Evolutionary conservation across 164 flowering plant genomes (phyloP).

Genomic region (Malania oleifera): DNA sequence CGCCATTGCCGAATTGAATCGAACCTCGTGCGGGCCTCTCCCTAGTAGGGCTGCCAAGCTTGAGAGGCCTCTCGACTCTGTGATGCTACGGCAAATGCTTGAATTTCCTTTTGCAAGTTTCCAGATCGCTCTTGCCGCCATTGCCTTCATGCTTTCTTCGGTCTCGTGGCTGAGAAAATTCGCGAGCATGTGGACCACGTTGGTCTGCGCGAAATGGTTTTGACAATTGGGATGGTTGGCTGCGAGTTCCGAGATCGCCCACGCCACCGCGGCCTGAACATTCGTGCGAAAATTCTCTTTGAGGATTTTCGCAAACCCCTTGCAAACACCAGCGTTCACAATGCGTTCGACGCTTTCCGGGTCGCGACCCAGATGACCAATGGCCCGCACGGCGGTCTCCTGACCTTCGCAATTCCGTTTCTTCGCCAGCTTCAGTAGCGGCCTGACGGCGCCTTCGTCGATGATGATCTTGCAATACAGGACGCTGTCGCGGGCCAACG

Average conservation of each 20-base stretch:
- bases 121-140: constrained; percentile 81
- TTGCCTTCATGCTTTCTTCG: constrained; percentile 82
- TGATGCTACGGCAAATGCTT: constrained; percentile 56
- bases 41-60: constrained; percentile 74
- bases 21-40: constrained; percentile 63
- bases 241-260: constrained; percentile 79
- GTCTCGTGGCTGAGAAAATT: constrained; percentile 86
- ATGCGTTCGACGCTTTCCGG: constrained; percentile 79
- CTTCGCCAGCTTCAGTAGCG: constrained; percentile 61
- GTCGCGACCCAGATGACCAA: constrained; percentile 72
- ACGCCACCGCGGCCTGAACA: constrained; percentile 70
- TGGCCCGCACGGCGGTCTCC: constrained; percentile 69
- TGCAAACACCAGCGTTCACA: constrained; percentile 67
- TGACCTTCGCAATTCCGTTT: constrained; percentile 73
- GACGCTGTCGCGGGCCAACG: constrained; percentile 75
- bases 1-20: constrained; percentile 70
- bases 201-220: constrained; percentile 71
- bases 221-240: constrained; percentile 66
- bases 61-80: constrained; percentile 72
- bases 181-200: constrained; percentile 64
- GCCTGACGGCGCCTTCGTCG: constrained; percentile 76
- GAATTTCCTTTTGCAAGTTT: constrained; percentile 48
- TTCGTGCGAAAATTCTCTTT: constrained; percentile 81
- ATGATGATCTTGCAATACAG: constrained; percentile 71
- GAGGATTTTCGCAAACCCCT: constrained; percentile 67